These are phyloP conservation scores for Eimeria nieschulzi DNA, from an alignment of 169 alveolate genomes.

Conservation along the genomic window DNA sequence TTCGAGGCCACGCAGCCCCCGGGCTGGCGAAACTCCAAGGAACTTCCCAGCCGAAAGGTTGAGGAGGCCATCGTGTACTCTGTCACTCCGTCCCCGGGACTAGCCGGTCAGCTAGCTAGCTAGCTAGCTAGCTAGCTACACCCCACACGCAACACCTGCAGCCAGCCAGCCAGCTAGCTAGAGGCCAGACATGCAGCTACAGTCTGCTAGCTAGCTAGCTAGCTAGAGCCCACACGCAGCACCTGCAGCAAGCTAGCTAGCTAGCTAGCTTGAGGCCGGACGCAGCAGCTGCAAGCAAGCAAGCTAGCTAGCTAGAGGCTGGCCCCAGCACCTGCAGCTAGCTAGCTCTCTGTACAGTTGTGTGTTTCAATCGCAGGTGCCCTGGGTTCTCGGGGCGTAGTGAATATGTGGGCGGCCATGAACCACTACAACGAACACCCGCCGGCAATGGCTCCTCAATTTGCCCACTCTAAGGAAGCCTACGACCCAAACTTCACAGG, in stretches of 20 bases:
- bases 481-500: conserved; percentile 52
- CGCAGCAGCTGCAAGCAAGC: too few relatives aligned
- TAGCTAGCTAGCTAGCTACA: not conserved
- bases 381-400: conserved; percentile 63
- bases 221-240: too few relatives aligned
- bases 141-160: too few relatives aligned
- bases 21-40: conserved; percentile 61
- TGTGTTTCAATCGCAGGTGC: conserved; percentile 48
- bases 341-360: too few relatives aligned
- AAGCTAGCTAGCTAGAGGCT: too few relatives aligned
- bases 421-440: conserved; percentile 68
- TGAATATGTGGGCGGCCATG: conserved; percentile 68
- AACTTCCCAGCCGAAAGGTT: conserved; percentile 55
- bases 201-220: too few relatives aligned
- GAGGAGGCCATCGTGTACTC: conserved; percentile 74
- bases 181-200: too few relatives aligned
- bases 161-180: too few relatives aligned
- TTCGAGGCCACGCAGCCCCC: conserved; percentile 67
- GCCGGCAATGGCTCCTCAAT: conserved; percentile 54
- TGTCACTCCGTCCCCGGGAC: conserved; percentile 66
- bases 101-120: conserved; percentile 53
- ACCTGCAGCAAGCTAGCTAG: too few relatives aligned
- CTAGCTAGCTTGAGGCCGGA: too few relatives aligned
- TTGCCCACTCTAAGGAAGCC: conserved; percentile 51
- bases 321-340: too few relatives aligned